Percentiles rank a stretch among this genome's conserved stretches.
Evolutionary conservation across 164 flowering plant genomes (phyloP).

Genomic region (Platanus orientalis): DNA sequence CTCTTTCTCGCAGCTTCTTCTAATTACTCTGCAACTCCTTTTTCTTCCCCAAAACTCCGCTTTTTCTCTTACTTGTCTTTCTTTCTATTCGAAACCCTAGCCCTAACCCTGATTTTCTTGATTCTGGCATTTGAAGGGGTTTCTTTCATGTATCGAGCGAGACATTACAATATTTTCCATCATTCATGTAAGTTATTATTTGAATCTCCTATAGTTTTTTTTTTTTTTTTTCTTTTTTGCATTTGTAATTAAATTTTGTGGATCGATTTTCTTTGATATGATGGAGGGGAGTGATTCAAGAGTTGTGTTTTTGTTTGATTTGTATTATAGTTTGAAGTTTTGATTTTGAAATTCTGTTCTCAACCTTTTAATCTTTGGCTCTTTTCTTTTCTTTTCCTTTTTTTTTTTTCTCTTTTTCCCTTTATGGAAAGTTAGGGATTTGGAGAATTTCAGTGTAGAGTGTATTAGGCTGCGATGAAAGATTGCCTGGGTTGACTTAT

Average conservation of each 20-base stretch:
- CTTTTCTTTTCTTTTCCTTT: background rate
- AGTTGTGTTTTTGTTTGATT: no score
- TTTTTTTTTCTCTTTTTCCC: background rate
- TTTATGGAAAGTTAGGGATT: conserved; percentile 1
- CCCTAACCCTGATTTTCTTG: background rate
- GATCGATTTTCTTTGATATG: background rate
- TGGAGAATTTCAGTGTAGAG: background rate
- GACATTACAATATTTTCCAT: background rate
- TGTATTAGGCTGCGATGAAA: background rate
- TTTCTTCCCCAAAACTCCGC: background rate
- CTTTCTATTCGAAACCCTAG: conserved; percentile 7
- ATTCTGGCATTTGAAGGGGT: background rate
- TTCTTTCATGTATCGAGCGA: background rate
- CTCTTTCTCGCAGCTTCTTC: no score
- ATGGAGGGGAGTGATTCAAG: background rate
- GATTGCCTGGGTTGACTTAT: background rate
- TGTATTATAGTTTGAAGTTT: background rate
- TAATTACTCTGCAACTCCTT: background rate
- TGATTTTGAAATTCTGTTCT: background rate
- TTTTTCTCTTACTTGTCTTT: conserved; percentile 8
- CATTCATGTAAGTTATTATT: conserved; percentile 13
- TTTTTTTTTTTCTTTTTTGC: no score
- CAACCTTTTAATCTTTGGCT: background rate
- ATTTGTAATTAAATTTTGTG: conserved; percentile 2
- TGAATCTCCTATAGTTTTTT: background rate